These are phyloP conservation scores for Lactuca sativa DNA, from an alignment of 129 eudicot species.

Conservation along the genomic window DNA sequence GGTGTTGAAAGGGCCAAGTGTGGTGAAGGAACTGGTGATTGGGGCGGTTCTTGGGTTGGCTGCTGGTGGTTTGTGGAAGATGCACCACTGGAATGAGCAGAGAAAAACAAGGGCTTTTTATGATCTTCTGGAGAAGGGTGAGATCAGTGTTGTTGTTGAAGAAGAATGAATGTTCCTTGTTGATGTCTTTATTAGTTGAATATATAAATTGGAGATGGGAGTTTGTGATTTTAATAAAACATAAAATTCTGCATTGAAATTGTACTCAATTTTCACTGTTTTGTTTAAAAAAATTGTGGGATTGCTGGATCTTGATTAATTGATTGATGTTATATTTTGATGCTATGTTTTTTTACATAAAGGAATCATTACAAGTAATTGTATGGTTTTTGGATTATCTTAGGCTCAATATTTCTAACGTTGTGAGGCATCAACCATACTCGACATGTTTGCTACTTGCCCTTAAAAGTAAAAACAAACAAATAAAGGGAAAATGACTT, in stretches of 20 bases:
- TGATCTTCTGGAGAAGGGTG: conserved; percentile 44
- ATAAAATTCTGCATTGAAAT: conserved; percentile 1
- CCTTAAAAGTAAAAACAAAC: too few relatives aligned
- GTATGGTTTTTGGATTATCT: too few relatives aligned
- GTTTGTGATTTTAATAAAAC: conserved; percentile 6
- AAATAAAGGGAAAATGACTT: too few relatives aligned
- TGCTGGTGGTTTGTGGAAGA: conserved; percentile 51
- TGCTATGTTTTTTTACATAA: background rate
- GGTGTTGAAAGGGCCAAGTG: conserved; percentile 45
- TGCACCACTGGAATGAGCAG: conserved; percentile 54
- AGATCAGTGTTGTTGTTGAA: conserved; percentile 40
- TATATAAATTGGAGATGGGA: conserved; percentile 19
- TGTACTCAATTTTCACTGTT: conserved; percentile 11
- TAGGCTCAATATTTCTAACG: too few relatives aligned
- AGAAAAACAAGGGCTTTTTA: conserved; percentile 37
- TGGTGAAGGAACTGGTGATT: conserved; percentile 42
- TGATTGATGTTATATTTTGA: conserved; percentile 10
- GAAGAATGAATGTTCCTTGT: conserved; percentile 33
- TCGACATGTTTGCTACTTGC: too few relatives aligned
- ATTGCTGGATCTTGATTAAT: conserved; percentile 1
- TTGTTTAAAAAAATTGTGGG: background rate
- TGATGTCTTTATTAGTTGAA: conserved; percentile 13
- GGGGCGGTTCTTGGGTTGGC: conserved; percentile 43
- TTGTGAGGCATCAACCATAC: too few relatives aligned
- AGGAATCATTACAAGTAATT: too few relatives aligned